Percentiles rank a stretch among this genome's conserved stretches.
Evolutionary conservation across 495 filamentous ascomycete genomes (phyloP).

Genomic region (Penicillium arizonense): DNA sequence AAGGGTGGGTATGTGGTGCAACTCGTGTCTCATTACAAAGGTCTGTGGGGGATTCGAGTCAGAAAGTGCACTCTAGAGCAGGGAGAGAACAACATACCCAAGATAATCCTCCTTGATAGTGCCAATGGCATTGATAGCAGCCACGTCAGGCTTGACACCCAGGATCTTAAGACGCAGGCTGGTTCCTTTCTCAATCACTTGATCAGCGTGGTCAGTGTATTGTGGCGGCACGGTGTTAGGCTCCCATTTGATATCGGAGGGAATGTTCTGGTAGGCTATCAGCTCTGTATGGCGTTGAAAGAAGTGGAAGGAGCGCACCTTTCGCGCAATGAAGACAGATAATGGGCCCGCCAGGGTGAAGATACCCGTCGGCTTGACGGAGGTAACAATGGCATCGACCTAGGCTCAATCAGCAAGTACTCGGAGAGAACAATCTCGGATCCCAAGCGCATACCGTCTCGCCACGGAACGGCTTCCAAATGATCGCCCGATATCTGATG

Average conservation of each 20-base stretch:
- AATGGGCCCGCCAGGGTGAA: slow-evolving; percentile 89
- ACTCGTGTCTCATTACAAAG: slow-evolving; percentile 35
- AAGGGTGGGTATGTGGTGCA: slow-evolving; percentile 21
- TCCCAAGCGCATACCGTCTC: slow-evolving; percentile 71
- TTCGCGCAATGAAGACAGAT: slow-evolving; percentile 81
- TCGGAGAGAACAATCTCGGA: background rate
- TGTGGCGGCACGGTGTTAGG: slow-evolving; percentile 84
- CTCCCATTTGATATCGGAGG: slow-evolving; percentile 88
- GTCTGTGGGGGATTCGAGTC: slow-evolving; percentile 23
- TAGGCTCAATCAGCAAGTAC: slow-evolving; percentile 31
- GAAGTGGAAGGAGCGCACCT: slow-evolving; percentile 49
- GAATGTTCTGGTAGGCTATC: slow-evolving; percentile 68
- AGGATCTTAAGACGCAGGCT: slow-evolving; percentile 92
- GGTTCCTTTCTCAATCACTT: slow-evolving; percentile 89
- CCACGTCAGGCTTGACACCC: slow-evolving; percentile 87
- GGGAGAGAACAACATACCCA: slow-evolving; percentile 37
- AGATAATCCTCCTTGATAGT: slow-evolving; percentile 86
- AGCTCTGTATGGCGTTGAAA: slow-evolving; percentile 3
- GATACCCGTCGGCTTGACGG: slow-evolving; percentile 88
- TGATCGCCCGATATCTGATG: slow-evolving; percentile 89
- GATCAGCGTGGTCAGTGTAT: slow-evolving; percentile 83
- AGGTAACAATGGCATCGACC: slow-evolving; percentile 89
- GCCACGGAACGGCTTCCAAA: slow-evolving; percentile 95
- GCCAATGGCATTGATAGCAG: slow-evolving; percentile 91
- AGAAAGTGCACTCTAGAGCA: background rate